Percentiles rank a stretch among this genome's conserved stretches.
These are phyloP conservation scores for Hemisphaericaspora lyxosophila DNA, from an alignment of 1,139 yeast genomes.

Conservation along the genomic window DNA sequence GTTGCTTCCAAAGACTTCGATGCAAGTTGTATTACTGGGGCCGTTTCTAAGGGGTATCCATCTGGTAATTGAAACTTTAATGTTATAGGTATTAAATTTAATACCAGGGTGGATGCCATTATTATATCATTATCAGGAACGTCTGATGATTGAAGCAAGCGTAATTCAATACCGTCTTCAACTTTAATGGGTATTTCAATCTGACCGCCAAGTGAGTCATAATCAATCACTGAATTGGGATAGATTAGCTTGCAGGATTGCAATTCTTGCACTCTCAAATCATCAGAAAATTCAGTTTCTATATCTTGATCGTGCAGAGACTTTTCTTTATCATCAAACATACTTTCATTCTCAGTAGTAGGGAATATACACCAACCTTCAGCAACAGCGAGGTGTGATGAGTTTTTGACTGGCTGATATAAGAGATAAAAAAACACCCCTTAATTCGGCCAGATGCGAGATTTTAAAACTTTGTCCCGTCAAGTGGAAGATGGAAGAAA, in stretches of 20 bases:
- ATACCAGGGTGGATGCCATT: constrained; percentile 3
- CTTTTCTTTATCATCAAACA: no score
- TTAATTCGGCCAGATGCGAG: no score
- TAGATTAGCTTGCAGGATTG: constrained; percentile 49
- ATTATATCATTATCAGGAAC: not conserved
- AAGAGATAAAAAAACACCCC: no score
- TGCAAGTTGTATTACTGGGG: constrained; percentile 27
- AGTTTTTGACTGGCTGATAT: no score
- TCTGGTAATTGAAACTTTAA: constrained; percentile 29
- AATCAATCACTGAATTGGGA: constrained; percentile 39
- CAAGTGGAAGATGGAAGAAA: no score
- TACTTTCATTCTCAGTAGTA: no score
- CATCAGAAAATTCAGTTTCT: constrained; percentile 21
- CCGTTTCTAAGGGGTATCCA: constrained; percentile 26
- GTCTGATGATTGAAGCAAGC: constrained; percentile 2
- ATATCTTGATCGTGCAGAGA: no score
- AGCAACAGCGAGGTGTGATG: no score
- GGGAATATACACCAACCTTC: no score
- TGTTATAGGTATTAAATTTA: constrained; percentile 30
- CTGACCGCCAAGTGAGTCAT: constrained; percentile 19
- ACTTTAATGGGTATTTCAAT: constrained; percentile 27
- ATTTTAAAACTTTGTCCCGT: no score
- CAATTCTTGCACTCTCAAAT: constrained; percentile 39
- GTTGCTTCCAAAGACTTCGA: constrained; percentile 22
- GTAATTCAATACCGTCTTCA: constrained; percentile 18